Evolutionary conservation across 2,329 filamentous ascomycete genomes (phyloP).

Genomic region (Xylariaceae sp.): DNA sequence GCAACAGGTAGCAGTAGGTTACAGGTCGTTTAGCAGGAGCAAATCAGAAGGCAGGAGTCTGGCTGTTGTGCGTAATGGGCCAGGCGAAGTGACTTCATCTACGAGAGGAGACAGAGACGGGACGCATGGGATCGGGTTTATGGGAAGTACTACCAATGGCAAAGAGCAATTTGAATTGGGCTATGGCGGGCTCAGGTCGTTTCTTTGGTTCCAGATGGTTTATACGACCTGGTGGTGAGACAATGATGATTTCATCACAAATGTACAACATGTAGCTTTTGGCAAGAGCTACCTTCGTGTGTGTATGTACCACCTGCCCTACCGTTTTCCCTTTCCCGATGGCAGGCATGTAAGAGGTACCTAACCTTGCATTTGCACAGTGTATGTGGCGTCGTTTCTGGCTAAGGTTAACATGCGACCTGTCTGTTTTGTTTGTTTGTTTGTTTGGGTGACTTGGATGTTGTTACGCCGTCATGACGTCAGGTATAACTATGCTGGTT

Average conservation of each 20-base stretch:
- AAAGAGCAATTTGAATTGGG: too few species aligned
- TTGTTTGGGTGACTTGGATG: too few species aligned
- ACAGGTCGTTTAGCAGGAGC: neutral
- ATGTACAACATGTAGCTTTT: neutral
- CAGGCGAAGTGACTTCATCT: neutral
- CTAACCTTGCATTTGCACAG: neutral
- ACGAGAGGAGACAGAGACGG: neutral
- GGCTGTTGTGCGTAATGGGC: neutral
- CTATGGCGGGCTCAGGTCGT: neutral
- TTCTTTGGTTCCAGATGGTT: neutral
- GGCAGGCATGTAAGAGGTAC: neutral
- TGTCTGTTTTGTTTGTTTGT: too few species aligned
- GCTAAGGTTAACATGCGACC: too few species aligned
- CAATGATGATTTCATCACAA: slow-evolving; percentile 27
- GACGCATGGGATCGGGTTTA: neutral
- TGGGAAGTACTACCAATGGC: too few species aligned
- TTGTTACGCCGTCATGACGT: neutral
- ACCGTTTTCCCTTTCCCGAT: slow-evolving; percentile 21
- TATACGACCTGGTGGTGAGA: too few species aligned
- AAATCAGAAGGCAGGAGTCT: too few species aligned
- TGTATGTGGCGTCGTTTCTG: too few species aligned
- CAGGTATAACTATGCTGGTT: too few species aligned
- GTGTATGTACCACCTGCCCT: too few species aligned
- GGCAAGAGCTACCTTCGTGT: slow-evolving; percentile 6
- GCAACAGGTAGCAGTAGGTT: neutral